A percentile compares a stretch with the other conserved stretches of the same genome.
These are phyloP conservation scores for Candida oleophila DNA, from an alignment of 805 yeast species.

Conservation along the genomic window DNA sequence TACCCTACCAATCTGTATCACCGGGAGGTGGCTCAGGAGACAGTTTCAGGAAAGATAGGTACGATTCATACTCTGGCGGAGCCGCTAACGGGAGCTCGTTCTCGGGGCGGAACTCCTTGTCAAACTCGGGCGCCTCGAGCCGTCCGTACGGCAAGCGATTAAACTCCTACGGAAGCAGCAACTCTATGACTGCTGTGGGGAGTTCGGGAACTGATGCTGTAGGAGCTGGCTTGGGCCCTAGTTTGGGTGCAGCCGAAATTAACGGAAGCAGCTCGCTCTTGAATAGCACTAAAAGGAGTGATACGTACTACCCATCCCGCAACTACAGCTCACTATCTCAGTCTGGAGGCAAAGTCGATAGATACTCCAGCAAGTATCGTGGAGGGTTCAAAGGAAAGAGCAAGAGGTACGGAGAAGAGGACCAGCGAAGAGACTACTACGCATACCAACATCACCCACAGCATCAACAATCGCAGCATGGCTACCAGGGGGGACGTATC, in stretches of 20 bases:
- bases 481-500: neutral
- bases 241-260: neutral
- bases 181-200: neutral
- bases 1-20: neutral
- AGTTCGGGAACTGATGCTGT: neutral
- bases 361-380: constrained; percentile 5
- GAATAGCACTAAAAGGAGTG: constrained; percentile 20
- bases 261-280: constrained; percentile 8
- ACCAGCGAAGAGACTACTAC: constrained; percentile 2
- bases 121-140: constrained; percentile 1
- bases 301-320: constrained; percentile 29
- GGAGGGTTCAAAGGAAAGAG: constrained; percentile 5
- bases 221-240: neutral
- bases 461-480: neutral
- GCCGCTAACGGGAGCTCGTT: neutral
- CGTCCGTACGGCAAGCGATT: neutral
- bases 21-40: neutral
- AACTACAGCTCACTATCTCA: constrained; percentile 2
- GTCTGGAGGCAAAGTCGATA: constrained; percentile 1
- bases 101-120: constrained; percentile 1
- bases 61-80: constrained; percentile 10
- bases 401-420: constrained; percentile 2
- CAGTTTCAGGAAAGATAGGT: constrained; percentile 14
- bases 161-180: constrained; percentile 5
- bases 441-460: neutral